Evolutionary conservation across 768 basidiomycete genomes (phyloP).

Genomic region (Auriscalpium vulgare): DNA sequence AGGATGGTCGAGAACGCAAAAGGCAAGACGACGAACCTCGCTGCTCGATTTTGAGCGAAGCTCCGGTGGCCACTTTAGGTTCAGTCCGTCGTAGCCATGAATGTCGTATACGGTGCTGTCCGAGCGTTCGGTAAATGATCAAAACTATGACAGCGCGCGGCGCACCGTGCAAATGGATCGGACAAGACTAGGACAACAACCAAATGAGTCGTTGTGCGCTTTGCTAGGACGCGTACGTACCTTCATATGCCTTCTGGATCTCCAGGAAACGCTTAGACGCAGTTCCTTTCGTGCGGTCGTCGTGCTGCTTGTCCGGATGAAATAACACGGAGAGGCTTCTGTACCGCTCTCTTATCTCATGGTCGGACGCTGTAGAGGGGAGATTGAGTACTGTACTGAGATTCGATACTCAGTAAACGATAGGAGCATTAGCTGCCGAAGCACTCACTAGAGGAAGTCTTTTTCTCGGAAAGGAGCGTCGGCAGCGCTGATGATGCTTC

Average conservation of each 20-base stretch:
- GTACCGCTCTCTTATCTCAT: slow-evolving; percentile 71
- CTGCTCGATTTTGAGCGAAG: slow-evolving; percentile 36
- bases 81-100: slow-evolving; percentile 29
- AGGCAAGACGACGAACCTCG: slow-evolving; percentile 30
- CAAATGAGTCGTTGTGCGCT: background rate
- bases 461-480: slow-evolving; percentile 6
- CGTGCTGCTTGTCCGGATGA: slow-evolving; percentile 79
- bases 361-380: slow-evolving; percentile 49
- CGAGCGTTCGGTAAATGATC: background rate
- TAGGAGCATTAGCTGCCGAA: background rate
- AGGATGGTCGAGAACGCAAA: background rate
- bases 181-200: slow-evolving; percentile 9
- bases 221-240: slow-evolving; percentile 25
- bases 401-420: background rate
- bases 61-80: slow-evolving; percentile 36
- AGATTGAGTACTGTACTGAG: slow-evolving; percentile 64
- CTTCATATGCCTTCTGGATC: slow-evolving; percentile 80
- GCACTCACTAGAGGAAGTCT: slow-evolving; percentile 16
- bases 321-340: slow-evolving; percentile 65
- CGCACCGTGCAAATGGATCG: slow-evolving; percentile 15
- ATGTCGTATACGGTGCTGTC: slow-evolving; percentile 15
- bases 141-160: background rate
- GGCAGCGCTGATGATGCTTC: background rate
- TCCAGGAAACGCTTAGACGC: slow-evolving; percentile 65
- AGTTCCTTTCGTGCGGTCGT: slow-evolving; percentile 43